Base-by-base conservation (phyloP, 1,139 yeast species). In the Arxiozyma telluris region DNA sequence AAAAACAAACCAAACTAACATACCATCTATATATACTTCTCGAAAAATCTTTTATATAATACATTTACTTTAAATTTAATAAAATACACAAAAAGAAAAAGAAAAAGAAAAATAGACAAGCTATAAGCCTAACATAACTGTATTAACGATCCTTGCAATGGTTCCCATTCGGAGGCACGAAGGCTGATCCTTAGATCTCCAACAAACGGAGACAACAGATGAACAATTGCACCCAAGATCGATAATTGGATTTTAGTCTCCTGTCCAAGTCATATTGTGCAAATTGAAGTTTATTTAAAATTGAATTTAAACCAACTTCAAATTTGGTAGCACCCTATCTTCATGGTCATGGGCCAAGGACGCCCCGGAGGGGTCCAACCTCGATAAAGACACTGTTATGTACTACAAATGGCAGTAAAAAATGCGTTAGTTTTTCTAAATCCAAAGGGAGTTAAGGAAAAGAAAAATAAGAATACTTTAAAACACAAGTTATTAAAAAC, bases 221-320 rank as follows among this genome's bases (percentile, higher is more conserved):
- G 87, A 76, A 74, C 71, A 76, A 82, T 83, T 82, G 90, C 90
- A 84, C 90, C 90, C 90, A 81, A 84, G 90, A 84, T 76, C 82
- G 75, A 77, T 70, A 71, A 62, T 50, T 47, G 53, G 49, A 53
- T 55, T 73, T 78, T 77, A 61, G 61, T 83, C 87, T 83, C 83
- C 88, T 81, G 87, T 77, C 79, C 86, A 78, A 62, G 69, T 73
- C 48, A 57, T 53, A 57, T 21, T 18, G 12, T 34, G 44, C 44
- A 41, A 27, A 44, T 38, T 4, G 21, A 44, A 18, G 17, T 25
- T 12, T 27, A 45, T 21, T n/a, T 11, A 18, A 30, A 46, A 27
- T 23, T 23, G 18, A 46, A 17, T 23, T 23, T 15, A 54, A 64
- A 43, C 60, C 60, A 46, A 47, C 30, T 27, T 44, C 47, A 21